Base-by-base conservation (phyloP, 225 moss, liverwort and hornwort genomes). In the Rhytidiadelphus loreus region DNA sequence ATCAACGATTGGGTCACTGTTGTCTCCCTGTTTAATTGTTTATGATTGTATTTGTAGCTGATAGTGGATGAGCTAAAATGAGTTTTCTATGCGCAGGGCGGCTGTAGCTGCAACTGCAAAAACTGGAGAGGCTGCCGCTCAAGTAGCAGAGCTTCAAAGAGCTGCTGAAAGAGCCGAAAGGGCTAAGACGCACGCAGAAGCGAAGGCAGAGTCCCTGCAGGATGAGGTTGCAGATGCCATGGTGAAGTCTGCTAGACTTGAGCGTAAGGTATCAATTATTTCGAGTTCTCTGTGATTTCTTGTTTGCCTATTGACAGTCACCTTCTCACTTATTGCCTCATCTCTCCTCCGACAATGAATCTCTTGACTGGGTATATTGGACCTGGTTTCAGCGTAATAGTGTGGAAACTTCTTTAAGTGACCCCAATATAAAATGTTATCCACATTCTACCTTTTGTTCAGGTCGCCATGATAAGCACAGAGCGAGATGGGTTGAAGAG, bases 401-500 rank as follows among this genome's bases (percentile, higher is more conserved):
- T 83, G 74, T 80, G 61, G 35, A 81, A 56, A 41, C 7, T 79
- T 41, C 29, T 60, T 69, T 50, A 55, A 81, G 26, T 80, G 82
- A 48, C 44, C 39, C 28, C 33, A 84, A 70, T 50, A 44, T 72
- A 16, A 74, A 28, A 61, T 55, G 73, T 44, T 91, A 32, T 91
- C n/a, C 52, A 64, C 66, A 21, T 65, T 63, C 41, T 85, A 48
- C 78, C 43, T 85, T 83, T 25, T 81, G 78, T 90, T 73, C 94
- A 98, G 98, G 92, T 96, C 70, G 87, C 86, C 72, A 92, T 97
- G 83, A 68, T 98, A 76, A 91, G 83, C 69, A 90, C 94, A 76
- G 98, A 97, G 88, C 88, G 96, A 69, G 98, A 98, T 90, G 96
- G 98, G 48, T 88, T 97, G 92, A 95, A 93, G 91, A 92, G 92